Evolutionary conservation across 202 grass and related monocot genomes (phyloP).

Genomic region (Panicum hallii): DNA sequence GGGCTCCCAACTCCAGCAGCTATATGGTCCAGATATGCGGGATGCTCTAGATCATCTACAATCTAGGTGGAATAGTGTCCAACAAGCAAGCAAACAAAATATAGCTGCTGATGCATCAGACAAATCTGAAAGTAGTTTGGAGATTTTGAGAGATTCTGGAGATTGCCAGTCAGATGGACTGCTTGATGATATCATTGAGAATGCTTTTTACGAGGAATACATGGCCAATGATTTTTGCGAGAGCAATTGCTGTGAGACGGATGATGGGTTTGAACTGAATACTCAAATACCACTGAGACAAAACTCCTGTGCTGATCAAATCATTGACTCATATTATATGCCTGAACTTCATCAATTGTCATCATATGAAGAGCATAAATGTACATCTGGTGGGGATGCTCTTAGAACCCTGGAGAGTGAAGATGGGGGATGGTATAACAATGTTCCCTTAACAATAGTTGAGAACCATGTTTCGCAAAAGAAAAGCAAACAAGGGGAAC

Average conservation of each 20-base stretch:
- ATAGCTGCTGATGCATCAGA: conserved; percentile 51
- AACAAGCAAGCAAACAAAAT: conserved; percentile 61
- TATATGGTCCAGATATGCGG: conserved; percentile 91
- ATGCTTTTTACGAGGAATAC: conserved; percentile 69
- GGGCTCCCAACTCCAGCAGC: conserved; percentile 78
- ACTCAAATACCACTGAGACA: conserved; percentile 40
- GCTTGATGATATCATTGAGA: conserved; percentile 93
- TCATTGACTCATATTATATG: conserved; percentile 90
- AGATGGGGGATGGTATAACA: conserved; percentile 81
- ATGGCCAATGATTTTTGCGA: conserved; percentile 38
- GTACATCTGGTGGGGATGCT: conserved; percentile 34
- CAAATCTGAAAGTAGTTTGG: conserved; percentile 57
- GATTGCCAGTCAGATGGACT: conserved; percentile 65
- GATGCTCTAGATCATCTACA: conserved; percentile 92
- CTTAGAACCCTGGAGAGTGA: conserved; percentile 55
- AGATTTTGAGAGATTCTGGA: conserved; percentile 52
- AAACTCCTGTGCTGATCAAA: conserved; percentile 55
- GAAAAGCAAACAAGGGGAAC: conserved; percentile 38
- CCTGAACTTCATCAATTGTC: conserved; percentile 58
- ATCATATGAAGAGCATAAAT: conserved; percentile 45
- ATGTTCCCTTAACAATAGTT: conserved; percentile 67
- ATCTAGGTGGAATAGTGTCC: conserved; percentile 95
- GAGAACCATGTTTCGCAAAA: conserved; percentile 90
- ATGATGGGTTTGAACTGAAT: conserved; percentile 51
- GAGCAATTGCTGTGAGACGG: conserved; percentile 49